Evolutionary conservation across 176 grass and related monocot species (phyloP), one percentile per base, ranked within the genome.

Genomic region (Triticum timopheevii): DNA sequence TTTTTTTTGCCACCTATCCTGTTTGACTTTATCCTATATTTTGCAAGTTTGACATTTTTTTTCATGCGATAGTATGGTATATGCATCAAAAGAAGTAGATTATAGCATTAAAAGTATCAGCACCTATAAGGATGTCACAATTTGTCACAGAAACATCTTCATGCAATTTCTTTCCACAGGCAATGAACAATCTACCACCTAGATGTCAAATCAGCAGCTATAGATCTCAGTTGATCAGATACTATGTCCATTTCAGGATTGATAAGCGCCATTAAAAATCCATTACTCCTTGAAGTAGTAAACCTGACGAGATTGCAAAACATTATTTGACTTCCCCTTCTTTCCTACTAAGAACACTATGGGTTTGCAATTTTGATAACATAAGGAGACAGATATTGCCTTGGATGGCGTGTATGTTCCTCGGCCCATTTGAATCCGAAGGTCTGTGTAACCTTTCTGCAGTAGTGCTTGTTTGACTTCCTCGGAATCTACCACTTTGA

Each of bases 401-500:
- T 89, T 87, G 2, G 88, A 73, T 31, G 94, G 94, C 2, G 83
- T 33, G 49, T 92, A 97, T 79, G 77, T 82, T 17, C 92, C 92
- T 24, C 86, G 76, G 22, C 92, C 92, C 82, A 94, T 92, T 84
- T 97, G 94, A 71, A 97, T 92, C 35, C 90, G 20, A 78, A 97
- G 86, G 78, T 92, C 56, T 20, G 94, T 84, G 25, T 90, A 94
- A 23, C 94, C 94, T 62, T 88, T 91, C 62, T 69, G 70, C 39
- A 76, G 70, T 10, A 97, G 87, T n/a, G 90, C 87, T 86, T 85
- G 88, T 72, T 87, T 97, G 9, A 97, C 86, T 69, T 83, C 67
- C 4, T 80, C 34, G 23, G 94, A 94, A 79, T 94, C 90, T 25
- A 89, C 90, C 17, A 88, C 90, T 52, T 83, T 84, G 47, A 94